Base-by-base conservation (phyloP, 2,329 filamentous ascomycete genomes). In the Metarhizium brunneum region DNA sequence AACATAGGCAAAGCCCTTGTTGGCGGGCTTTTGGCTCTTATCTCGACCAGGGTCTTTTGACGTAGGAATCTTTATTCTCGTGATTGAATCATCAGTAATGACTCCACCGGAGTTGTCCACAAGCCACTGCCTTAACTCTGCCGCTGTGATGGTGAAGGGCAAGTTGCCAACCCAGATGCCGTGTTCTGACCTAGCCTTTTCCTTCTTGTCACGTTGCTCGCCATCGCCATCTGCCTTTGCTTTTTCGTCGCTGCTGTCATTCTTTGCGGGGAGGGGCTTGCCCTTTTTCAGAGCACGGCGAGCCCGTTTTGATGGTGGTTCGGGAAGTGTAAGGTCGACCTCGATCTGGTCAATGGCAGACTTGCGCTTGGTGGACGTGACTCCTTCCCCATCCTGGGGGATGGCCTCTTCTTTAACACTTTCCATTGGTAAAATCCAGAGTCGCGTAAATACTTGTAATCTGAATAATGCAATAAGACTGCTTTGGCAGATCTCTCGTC, bases 111-210 rank as follows among this genome's bases (percentile, higher is more conserved):
- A 85, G 67, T 85, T 83, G 42, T 85, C 81, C 38, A 86, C 80
- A n/a, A 99, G 75, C 80, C 95, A 97, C 58, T 80, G 81, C 65
- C 86, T 85, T 51, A 99, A 75, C 59, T 90, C 85, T 13, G 82
- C 76, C 57, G 87, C 84, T 48, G 87, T 94, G 45, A 87, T 77
- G 50, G 82, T 83, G 77, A 92, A 99, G n/a, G 88, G 83, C 59
- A 99, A 74, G 71, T 99, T 99, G 64, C 95, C 94, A 63, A 99
- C 89, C 94, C 94, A 99, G 61, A 99, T 83, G 59, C 91, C 90
- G 70, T 90, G 85, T 18, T 88, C 84, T 10, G 90, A 94, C 57
- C 90, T 86, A 62, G 77, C 73, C 61, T 80, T 76, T 54, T 79
- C 64, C 60, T 70, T 69, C 59, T 69, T 70, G 32, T 73, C 70